Evolutionary conservation across 169 alveolate genomes (phyloP).

Genomic region (Cryptosporidium ryanae): DNA sequence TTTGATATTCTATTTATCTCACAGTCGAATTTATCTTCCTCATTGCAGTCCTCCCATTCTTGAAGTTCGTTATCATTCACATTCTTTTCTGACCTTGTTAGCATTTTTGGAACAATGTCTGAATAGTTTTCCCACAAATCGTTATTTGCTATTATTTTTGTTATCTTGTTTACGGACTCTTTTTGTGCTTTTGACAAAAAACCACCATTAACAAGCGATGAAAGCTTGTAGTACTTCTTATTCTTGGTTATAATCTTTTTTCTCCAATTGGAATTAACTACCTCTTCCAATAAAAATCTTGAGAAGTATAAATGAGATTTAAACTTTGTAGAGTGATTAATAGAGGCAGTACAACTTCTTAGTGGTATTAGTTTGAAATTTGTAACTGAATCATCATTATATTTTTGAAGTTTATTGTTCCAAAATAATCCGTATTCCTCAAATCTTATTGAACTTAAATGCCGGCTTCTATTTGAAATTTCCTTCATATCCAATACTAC

Average conservation of each 20-base stretch:
- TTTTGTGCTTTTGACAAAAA: conserved; percentile 42
- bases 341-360: conserved; percentile 52
- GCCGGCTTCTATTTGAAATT: conserved; percentile 1
- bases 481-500: conserved; percentile 40
- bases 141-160: conserved; percentile 57
- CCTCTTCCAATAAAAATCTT: conserved; percentile 40
- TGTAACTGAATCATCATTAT: background rate
- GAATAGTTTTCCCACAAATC: conserved; percentile 52
- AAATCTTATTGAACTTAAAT: conserved; percentile 22
- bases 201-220: conserved; percentile 26
- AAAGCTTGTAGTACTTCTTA: conserved; percentile 46
- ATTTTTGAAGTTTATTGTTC: background rate
- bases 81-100: conserved; percentile 49
- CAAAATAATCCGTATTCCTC: conserved; percentile 70
- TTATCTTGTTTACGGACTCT: conserved; percentile 34
- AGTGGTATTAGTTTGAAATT: conserved; percentile 23
- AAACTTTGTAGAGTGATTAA: conserved; percentile 14
- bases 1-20: conserved; percentile 7
- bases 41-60: conserved; percentile 57
- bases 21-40: conserved; percentile 24
- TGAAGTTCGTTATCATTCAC: background rate
- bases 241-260: conserved; percentile 34
- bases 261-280: conserved; percentile 52
- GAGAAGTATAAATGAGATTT: conserved; percentile 49
- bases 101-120: conserved; percentile 47